Evolutionary conservation across 202 grass and related monocot genomes (phyloP).

Genomic region (Musa balbisiana): DNA sequence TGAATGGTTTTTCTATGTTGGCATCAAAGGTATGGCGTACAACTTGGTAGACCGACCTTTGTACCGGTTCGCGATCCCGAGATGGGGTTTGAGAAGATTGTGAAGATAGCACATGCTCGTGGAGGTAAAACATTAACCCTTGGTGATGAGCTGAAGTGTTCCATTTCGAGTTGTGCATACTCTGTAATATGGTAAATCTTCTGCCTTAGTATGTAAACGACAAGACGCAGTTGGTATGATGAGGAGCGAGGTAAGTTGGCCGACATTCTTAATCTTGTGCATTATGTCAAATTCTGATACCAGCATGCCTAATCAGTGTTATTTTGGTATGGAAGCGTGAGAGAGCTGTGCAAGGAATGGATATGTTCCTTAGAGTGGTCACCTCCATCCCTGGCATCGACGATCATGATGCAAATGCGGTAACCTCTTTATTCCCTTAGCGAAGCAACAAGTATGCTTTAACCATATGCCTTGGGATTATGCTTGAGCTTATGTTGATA

Average conservation of each 20-base stretch:
- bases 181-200: conserved; percentile 13
- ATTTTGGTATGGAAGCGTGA: conserved; percentile 36
- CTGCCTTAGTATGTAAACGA: conserved; percentile 54
- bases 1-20: background rate
- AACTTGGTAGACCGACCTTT: conserved; percentile 55
- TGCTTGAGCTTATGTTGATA: background rate
- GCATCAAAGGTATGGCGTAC: conserved; percentile 45
- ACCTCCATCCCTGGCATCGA: conserved; percentile 82
- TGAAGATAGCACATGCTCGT: conserved; percentile 60
- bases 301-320: conserved; percentile 12
- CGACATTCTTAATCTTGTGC: background rate
- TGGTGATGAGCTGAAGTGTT: conserved; percentile 1
- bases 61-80: conserved; percentile 50
- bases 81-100: conserved; percentile 74
- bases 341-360: conserved; percentile 58
- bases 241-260: conserved; percentile 48
- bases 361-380: conserved; percentile 51
- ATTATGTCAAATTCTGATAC: background rate
- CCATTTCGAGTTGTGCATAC: background rate
- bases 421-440: conserved; percentile 11
- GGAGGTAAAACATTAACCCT: conserved; percentile 40
- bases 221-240: conserved; percentile 51
- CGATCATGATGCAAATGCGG: conserved; percentile 67
- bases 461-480: no score
- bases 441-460: background rate